Base-by-base conservation (phyloP, 2,329 filamentous ascomycete species). In the Colletotrichum acutatum region DNA sequence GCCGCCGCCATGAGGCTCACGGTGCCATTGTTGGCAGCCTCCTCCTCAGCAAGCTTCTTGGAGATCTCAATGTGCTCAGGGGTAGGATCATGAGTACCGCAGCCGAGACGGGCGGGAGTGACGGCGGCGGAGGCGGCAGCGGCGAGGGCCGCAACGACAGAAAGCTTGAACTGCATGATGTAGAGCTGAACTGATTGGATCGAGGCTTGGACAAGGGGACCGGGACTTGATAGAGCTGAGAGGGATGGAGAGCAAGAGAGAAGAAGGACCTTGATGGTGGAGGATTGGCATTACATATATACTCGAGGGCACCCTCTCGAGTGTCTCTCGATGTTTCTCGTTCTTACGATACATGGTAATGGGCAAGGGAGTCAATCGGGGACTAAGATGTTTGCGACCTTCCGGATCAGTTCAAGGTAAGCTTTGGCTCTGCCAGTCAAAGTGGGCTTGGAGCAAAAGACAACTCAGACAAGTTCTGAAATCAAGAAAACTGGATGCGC, bases 1-100 rank as follows among this genome's bases (percentile, higher is more conserved):
- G 78, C 77, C 22, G 58, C 52, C 22, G 78, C 77, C 30, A 58
- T 46, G 24, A 74, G 73, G 30, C 72, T 63, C 19, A 76, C 75
- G 53, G 77, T 75, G 57, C 70, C 53, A 37, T 68, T 53, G 9
- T 64, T 30, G 34, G 19, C 32, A 26, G 49, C 62, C 68, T 78
- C 77, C 59, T 76, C 32, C 46, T 65, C 63, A 28, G 75, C 75
- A 24, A 78, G 61, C 46, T 63, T 71, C 59, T 74, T 60, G 59
- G 75, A 71, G 52, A 77, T 68, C 49, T 66, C 69, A 70, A 72
- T 65, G 22, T 73, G 66, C 66, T 71, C 67, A 14, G 30, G 37
- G 34, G 37, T 69, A 19, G 66, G 66, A 7, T 63, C 66, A 16
- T 37, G 59, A 56, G 66, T 65, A 28, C 32, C 14, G n/a, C 70